These are phyloP conservation scores for Tulasnella sp. DNA, from an alignment of 768 basidiomycete genomes.

Conservation along the genomic window DNA sequence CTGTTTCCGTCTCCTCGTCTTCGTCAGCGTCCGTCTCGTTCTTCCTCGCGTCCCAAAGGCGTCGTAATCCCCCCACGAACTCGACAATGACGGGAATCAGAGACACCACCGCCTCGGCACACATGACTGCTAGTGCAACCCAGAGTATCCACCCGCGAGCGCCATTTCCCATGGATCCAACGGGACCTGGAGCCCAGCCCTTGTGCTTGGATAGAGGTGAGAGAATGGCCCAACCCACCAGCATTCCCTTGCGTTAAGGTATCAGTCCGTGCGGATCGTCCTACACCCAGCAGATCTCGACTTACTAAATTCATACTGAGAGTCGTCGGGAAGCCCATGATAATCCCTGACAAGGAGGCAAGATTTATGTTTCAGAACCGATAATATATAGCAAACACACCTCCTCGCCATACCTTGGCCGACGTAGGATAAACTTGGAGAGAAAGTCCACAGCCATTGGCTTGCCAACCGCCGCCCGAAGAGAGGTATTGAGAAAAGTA, in stretches of 20 bases:
- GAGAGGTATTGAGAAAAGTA: slow-evolving; percentile 76
- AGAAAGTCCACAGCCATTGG: slow-evolving; percentile 90
- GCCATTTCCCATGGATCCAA: slow-evolving; percentile 77
- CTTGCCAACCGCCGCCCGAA: slow-evolving; percentile 77
- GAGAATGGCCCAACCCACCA: slow-evolving; percentile 93
- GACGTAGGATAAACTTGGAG: slow-evolving; percentile 84
- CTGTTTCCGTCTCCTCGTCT: slow-evolving; percentile 64
- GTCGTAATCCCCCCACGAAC: slow-evolving; percentile 31
- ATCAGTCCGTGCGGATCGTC: slow-evolving; percentile 10
- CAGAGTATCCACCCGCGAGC: slow-evolving; percentile 98
- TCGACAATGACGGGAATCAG: slow-evolving; percentile 66
- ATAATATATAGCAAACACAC: slow-evolving; percentile 14
- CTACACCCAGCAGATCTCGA: slow-evolving; percentile 7
- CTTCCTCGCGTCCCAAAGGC: not conserved
- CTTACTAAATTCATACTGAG: slow-evolving; percentile 83
- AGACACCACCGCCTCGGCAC: slow-evolving; percentile 80
- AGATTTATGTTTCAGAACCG: slow-evolving; percentile 3
- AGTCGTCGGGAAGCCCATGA: slow-evolving; percentile 96
- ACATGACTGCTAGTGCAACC: slow-evolving; percentile 93
- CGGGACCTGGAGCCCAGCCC: slow-evolving; percentile 92
- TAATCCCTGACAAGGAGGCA: slow-evolving; percentile 55
- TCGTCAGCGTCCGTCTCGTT: slow-evolving; percentile 29
- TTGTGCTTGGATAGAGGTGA: slow-evolving; percentile 72
- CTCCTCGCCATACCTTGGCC: slow-evolving; percentile 59
- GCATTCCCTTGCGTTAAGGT: slow-evolving; percentile 60